Evolutionary conservation across 2,329 filamentous ascomycete genomes (phyloP), one percentile per base, ranked within the genome.

Genomic region (Plectosphaerella sp.): DNA sequence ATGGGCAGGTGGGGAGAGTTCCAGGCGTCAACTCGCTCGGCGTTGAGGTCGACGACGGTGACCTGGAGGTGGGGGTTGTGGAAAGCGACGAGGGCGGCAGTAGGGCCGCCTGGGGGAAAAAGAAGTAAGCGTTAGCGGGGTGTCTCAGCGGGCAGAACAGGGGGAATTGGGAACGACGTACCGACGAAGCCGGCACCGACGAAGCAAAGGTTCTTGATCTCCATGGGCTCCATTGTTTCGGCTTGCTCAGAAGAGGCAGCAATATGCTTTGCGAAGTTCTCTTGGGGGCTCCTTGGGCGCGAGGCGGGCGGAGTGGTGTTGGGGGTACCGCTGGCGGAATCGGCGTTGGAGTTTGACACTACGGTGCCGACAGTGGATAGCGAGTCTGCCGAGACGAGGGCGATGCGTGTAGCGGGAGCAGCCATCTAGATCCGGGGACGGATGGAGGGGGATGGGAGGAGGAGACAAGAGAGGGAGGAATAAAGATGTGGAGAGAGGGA

Each of bases 181-280:
- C 84, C 86, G 57, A 90, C 85, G 66, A 90, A 90, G 59, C 87
- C 87, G 59, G 87, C 87, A 48, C 87, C 87, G 56, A 90, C 83
- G 64, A 85, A 89, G 68, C 87, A 89, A 49, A 90, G 83, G 62
- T 81, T 85, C 53, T 63, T 61, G 16, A 62, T 63, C 36, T 56
- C 20, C 16, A 57, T 36, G 22, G 56, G 56, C 49, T 51, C 47
- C 20, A 56, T 54, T 7, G 45, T 47, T 15, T 56, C 54, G 14
- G 52, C 43, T 12, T 57, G 54, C n/a, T 50, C 25, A 10, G 14
- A n/a, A 11, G 39, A 33, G 51, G 48, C 22, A 35, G 47, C 33
- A 22, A 24, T 20, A 4, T 35, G 25, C 28, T 47, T 47, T 36
- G 37, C 5, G 35, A 20, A 0, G 49, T 45, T 15, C 24, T 41